Conservation (phyloP, 1,284 basidiomycete genomes). For the Hemileia vastatrix region DNA sequence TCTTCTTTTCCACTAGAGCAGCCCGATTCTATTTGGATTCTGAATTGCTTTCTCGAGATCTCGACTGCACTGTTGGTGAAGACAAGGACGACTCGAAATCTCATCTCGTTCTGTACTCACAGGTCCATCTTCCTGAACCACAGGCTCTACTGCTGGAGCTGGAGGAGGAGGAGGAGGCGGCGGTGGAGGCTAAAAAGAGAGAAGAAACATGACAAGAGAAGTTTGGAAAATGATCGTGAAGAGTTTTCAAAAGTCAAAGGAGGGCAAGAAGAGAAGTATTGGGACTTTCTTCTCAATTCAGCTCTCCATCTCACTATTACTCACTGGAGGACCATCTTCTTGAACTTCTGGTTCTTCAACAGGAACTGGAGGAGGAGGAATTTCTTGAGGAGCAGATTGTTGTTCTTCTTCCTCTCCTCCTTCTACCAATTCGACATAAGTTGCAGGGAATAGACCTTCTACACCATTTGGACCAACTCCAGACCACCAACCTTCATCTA, state of each 20-base stretch:
- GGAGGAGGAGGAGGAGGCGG: conserved; percentile 12
- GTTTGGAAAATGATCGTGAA: too few relatives aligned
- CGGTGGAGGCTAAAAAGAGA: neutral
- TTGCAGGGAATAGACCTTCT: conserved; percentile 60
- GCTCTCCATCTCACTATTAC: neutral
- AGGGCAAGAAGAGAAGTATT: too few relatives aligned
- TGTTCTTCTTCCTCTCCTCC: conserved; percentile 45
- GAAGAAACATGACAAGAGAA: too few relatives aligned
- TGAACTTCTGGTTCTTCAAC: neutral
- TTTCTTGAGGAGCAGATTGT: conserved; percentile 25
- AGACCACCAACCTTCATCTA: conserved; percentile 60
- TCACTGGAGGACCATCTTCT: neutral
- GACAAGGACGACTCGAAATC: too few relatives aligned
- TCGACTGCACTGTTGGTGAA: too few relatives aligned
- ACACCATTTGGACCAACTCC: conserved; percentile 59
- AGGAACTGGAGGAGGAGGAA: conserved; percentile 24
- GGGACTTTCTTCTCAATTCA: neutral
- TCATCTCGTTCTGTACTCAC: too few relatives aligned
- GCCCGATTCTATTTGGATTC: too few relatives aligned
- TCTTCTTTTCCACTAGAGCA: too few relatives aligned
- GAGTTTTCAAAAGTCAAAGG: too few relatives aligned
- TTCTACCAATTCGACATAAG: conserved; percentile 38
- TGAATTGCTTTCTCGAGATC: too few relatives aligned
- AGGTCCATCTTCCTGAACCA: too few relatives aligned
- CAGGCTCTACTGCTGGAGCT: too few relatives aligned